Evolutionary conservation across 495 filamentous ascomycete genomes (phyloP).

Genomic region (Aspergillus conjunctus): DNA sequence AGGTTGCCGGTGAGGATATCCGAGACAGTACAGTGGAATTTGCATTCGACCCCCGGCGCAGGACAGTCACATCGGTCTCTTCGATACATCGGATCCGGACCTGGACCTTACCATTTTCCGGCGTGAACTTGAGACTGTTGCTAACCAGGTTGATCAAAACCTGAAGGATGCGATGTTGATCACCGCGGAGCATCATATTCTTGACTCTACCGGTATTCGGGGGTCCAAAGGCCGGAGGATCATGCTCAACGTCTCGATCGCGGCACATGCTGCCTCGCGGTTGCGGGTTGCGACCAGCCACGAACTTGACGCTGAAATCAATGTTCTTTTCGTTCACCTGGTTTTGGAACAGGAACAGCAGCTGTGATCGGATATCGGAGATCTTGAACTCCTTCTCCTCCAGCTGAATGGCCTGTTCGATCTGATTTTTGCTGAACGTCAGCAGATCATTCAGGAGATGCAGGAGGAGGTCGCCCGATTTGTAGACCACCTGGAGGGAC

Average conservation of each 20-base stretch:
- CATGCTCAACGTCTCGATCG: neutral
- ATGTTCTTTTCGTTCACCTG: conserved; percentile 80
- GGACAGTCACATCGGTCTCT: conserved; percentile 27
- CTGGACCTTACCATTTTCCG: conserved; percentile 69
- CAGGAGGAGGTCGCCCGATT: conserved; percentile 83
- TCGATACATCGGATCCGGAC: conserved; percentile 69
- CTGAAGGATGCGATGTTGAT: conserved; percentile 84
- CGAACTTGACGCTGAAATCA: conserved; percentile 67
- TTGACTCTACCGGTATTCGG: conserved; percentile 54
- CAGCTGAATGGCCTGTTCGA: conserved; percentile 73
- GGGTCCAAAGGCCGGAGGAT: conserved; percentile 48
- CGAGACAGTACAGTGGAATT: conserved; percentile 16
- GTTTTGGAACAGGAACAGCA: conserved; percentile 84
- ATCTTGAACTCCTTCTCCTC: conserved; percentile 86
- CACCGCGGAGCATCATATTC: conserved; percentile 84
- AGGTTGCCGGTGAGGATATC: conserved; percentile 18
- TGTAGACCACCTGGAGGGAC: conserved; percentile 82
- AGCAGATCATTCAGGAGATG: conserved; percentile 89
- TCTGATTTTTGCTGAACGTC: conserved; percentile 92
- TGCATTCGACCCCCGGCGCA: conserved; percentile 13
- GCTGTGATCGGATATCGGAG: conserved; percentile 75
- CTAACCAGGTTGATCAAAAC: conserved; percentile 91
- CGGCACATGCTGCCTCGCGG: neutral
- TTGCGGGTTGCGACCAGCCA: neutral
- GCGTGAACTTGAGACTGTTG: conserved; percentile 93